phyloP scores from a whole-genome alignment of 257 asterid species.

The Leonotis leonurus region DNA sequence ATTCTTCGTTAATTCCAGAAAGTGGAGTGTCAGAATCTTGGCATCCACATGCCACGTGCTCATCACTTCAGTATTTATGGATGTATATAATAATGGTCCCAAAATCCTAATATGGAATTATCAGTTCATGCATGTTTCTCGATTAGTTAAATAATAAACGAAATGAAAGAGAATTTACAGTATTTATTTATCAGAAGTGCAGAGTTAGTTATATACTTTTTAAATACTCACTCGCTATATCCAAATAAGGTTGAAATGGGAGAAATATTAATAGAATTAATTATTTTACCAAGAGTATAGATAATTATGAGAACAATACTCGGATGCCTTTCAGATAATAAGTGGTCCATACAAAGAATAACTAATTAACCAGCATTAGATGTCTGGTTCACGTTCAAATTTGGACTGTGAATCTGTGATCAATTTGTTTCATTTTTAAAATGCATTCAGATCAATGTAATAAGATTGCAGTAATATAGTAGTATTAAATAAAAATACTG shows the following conservation, averaged over 20 bases:
- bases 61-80: not conserved
- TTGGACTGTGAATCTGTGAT: slow-evolving; percentile 16
- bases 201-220: too few species aligned
- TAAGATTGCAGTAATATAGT: not conserved
- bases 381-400: slow-evolving; percentile 23
- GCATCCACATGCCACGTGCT: slow-evolving; percentile 33
- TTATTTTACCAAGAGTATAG: not conserved
- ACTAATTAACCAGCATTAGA: not conserved
- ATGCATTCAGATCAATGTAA: not conserved
- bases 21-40: slow-evolving; percentile 20
- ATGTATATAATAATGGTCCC: too few species aligned
- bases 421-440: not conserved
- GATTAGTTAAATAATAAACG: too few species aligned
- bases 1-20: not conserved
- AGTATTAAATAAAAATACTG: not conserved
- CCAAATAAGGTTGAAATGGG: too few species aligned
- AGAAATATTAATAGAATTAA: too few species aligned
- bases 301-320: not conserved
- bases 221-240: too few species aligned
- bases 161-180: too few species aligned
- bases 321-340: not conserved
- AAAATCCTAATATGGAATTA: too few species aligned
- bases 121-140: too few species aligned
- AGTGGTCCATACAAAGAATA: slow-evolving; percentile 2
- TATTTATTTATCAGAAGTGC: too few species aligned